A percentile compares a stretch with the other conserved stretches of the same genome.
Conservation (phyloP, 331 rosid genomes). For the Quercus phellos region DNA sequence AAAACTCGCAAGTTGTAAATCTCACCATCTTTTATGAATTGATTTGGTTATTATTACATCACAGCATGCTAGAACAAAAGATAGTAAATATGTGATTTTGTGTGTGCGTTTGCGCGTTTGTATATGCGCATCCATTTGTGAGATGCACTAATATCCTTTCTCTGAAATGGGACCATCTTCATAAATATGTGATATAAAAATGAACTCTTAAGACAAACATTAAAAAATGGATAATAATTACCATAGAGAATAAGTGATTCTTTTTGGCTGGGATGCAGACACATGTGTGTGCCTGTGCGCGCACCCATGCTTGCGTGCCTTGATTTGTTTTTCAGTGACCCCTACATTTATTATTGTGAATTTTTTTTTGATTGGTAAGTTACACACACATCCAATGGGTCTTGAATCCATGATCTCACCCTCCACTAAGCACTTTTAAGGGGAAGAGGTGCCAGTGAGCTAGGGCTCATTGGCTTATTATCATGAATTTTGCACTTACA, state of each 20-base stretch:
- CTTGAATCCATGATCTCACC: too few species aligned
- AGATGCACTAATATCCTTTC: not conserved
- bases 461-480: not conserved
- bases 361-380: too few species aligned
- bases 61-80: not conserved
- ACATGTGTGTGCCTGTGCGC: not conserved
- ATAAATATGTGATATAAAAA: not conserved
- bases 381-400: too few species aligned
- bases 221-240: not conserved
- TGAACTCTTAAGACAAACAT: not conserved
- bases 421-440: too few species aligned
- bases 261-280: not conserved
- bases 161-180: not conserved
- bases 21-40: not conserved
- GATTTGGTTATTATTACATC: not conserved
- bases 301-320: not conserved
- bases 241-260: not conserved
- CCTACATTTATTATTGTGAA: not conserved
- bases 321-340: not conserved
- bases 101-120: not conserved
- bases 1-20: not conserved
- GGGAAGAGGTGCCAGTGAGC: too few species aligned
- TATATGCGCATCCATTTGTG: not conserved
- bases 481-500: not conserved
- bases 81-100: not conserved